Evolutionary conservation across 1,284 basidiomycete species (phyloP), one percentile per base, ranked within the genome.

Genomic region (Rhodotorula sp.): DNA sequence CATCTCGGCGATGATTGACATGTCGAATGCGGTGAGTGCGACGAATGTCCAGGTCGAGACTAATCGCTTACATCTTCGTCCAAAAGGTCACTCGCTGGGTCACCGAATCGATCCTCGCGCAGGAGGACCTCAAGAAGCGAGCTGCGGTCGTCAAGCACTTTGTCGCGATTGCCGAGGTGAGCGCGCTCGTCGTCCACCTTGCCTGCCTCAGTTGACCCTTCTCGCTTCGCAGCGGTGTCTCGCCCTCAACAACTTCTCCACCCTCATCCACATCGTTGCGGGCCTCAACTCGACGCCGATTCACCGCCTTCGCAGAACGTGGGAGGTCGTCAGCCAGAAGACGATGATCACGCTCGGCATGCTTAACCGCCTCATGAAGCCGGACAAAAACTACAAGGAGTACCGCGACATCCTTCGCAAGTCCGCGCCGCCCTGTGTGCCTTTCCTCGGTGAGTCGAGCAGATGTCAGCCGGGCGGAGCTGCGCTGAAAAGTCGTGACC

Each of bases 231-330:
- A 97, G 93, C 89, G 90, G 57, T 99, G 95, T 81, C 88, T 92
- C 59, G 81, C 82, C 24, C 81, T 99, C 73, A 91, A 95, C 79
- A 99, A 99, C 81, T 99, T 92, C 81, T 95, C 94, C 20, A 91
- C 90, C 20, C 90, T 98, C 87, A 92, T 93, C 77, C 93, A 95
- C 40, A 92, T 99, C 65, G 88, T 96, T 16, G 95, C 94, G 7
- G 96, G 94, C 4, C 84, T 99, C 62, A 97, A 97, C 77, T 94
- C 92, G 13, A 91, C 94, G 44, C 93, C 94, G 9, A 94, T 99
- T 72, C 87, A 91, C 72, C 87, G 96, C 16, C 82, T 99, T 72
- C 93, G 94, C 78, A 87, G 93, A 61, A 98, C 96, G 4, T 99
- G 96, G 96, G 92, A 94, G 75, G 88, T 89, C 80, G 88, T 95